Base-by-base conservation (phyloP, 2,329 filamentous ascomycete species). In the Penicillium vulpinum region DNA sequence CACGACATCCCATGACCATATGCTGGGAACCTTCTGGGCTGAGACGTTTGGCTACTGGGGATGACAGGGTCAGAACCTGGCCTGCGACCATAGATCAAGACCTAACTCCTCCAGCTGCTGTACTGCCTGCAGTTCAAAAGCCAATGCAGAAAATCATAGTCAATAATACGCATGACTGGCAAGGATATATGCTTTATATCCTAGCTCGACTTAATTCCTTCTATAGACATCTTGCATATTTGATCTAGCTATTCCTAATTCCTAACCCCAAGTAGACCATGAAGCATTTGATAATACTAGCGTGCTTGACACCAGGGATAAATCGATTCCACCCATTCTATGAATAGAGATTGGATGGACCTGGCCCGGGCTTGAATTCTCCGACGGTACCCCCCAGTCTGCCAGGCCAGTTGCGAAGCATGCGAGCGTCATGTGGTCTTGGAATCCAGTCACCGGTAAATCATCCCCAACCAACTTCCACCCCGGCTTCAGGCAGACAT, bases 401-500 rank as follows among this genome's bases (percentile, higher is more conserved):
- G 5, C 31, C 29, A 55, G 64, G 22, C 59, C 61, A 57, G 56
- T 62, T 66, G 51, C 35, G 10, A 64, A 65, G 52, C n/a, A 52
- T 59, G 58, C 51, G 35, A 54, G 59, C 33, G 48, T 59, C 56
- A 62, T 65, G 62, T 63, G 50, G 60, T 56, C 49, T 54, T 57
- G 36, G 18, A 51, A 46, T 47, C 26, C 18, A 50, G 43, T 56
- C 36, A 45, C 45, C 54, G 39, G 36, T 43, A 46, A n/a, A 38
- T 35, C 33, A 40, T 41, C 59, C 44, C 38, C 22, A 45, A 46
- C 35, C 21, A 24, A 33, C 16, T 24, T 21, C 11, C 11, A 16
- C 10, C 29, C 39, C 13, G 15, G 29, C 7, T 10, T 4, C 26
- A 24, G 21, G 16, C 21, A 51, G 49, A 43, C 21, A 44, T 45